phyloP scores from a whole-genome alignment of 148 eudicot species.

The Spergularia marina region DNA sequence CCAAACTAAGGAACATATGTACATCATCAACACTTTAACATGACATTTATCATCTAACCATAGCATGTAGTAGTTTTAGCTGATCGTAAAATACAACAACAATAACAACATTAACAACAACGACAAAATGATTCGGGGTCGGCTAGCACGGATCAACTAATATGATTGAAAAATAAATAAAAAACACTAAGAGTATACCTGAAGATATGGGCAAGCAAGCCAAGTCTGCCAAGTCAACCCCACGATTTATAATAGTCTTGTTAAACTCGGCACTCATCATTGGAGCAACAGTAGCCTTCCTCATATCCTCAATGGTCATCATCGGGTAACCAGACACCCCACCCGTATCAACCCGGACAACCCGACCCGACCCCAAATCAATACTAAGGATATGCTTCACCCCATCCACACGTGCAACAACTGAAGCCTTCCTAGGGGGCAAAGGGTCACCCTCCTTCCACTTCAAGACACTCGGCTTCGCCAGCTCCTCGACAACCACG shows the following conservation, averaged over 20 bases:
- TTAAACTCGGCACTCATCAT: slow-evolving; percentile 61
- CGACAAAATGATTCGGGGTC: background rate
- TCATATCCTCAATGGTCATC: slow-evolving; percentile 94
- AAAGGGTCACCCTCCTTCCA: slow-evolving; percentile 69
- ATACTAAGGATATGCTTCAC: slow-evolving; percentile 47
- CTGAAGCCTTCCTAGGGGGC: slow-evolving; percentile 66
- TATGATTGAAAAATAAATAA: no score
- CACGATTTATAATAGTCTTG: slow-evolving; percentile 63
- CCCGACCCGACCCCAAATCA: slow-evolving; percentile 48
- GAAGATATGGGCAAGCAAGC: slow-evolving; percentile 79
- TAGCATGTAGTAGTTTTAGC: no score
- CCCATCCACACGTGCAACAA: slow-evolving; percentile 64
- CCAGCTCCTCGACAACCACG: slow-evolving; percentile 70
- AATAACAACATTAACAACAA: no score
- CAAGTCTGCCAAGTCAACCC: slow-evolving; percentile 67
- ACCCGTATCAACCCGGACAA: slow-evolving; percentile 33
- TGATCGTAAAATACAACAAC: no score
- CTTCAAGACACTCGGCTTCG: slow-evolving; percentile 46
- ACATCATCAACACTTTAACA: no score
- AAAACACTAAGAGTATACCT: slow-evolving; percentile 19
- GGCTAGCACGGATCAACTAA: no score
- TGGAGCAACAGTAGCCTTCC: slow-evolving; percentile 56
- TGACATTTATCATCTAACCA: no score
- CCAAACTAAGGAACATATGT: no score
- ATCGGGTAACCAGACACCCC: slow-evolving; percentile 64